Conservation (phyloP, 768 basidiomycete genomes). For the Mycena floridula region DNA sequence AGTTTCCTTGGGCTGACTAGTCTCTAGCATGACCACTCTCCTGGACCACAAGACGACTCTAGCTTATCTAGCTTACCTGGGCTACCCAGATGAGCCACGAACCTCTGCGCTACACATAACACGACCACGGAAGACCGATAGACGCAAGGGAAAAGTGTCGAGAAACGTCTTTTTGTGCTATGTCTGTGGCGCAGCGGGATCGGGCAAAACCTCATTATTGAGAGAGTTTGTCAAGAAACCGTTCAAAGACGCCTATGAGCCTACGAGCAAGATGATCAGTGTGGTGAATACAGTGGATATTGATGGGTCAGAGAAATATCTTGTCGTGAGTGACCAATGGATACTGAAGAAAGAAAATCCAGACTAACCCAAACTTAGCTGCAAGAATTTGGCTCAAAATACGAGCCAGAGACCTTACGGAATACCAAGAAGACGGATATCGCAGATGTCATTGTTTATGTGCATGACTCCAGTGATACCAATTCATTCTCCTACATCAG, state of each 20-base stretch:
- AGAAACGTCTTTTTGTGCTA: slow-evolving; percentile 92
- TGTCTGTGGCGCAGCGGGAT: slow-evolving; percentile 92
- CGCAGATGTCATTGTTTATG: slow-evolving; percentile 92
- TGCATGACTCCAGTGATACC: slow-evolving; percentile 96
- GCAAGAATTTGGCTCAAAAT: slow-evolving; percentile 96
- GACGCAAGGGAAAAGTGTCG: slow-evolving; percentile 81
- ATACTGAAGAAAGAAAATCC: slow-evolving; percentile 1
- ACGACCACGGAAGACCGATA: slow-evolving; percentile 74
- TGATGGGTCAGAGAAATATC: slow-evolving; percentile 90
- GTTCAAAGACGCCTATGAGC: slow-evolving; percentile 70
- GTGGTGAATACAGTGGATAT: slow-evolving; percentile 96
- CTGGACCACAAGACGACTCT: slow-evolving; percentile 90
- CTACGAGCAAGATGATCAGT: slow-evolving; percentile 84
- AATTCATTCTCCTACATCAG: slow-evolving; percentile 99
- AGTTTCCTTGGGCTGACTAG: background rate
- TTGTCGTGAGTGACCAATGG: slow-evolving; percentile 64
- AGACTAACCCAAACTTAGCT: slow-evolving; percentile 41
- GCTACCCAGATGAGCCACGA: slow-evolving; percentile 75
- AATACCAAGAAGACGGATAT: slow-evolving; percentile 88
- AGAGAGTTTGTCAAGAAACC: slow-evolving; percentile 83
- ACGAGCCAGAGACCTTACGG: slow-evolving; percentile 85
- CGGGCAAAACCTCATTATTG: slow-evolving; percentile 87
- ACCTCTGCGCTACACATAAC: slow-evolving; percentile 85
- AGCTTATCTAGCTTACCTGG: slow-evolving; percentile 92
- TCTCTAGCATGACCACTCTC: slow-evolving; percentile 86